A percentile compares a stretch with the other conserved stretches of the same genome.
Evolutionary conservation across 108 stramenopile genomes (phyloP).

Genomic region (Conticribra weissflogii): DNA sequence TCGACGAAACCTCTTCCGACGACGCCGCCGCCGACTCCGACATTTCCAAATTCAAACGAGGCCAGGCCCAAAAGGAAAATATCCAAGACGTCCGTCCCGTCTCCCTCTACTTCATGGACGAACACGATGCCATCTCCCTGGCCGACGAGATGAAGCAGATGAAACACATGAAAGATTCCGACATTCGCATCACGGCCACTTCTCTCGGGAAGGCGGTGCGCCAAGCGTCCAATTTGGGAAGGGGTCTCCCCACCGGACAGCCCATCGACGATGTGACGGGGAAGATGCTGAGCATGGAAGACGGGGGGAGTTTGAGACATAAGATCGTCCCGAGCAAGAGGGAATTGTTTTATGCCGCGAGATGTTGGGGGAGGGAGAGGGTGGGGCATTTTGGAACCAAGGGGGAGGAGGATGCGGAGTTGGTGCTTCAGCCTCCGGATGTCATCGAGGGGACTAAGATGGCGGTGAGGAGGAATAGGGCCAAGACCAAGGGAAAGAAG

Average conservation of each 20-base stretch:
- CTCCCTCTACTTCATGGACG: slow-evolving; percentile 80
- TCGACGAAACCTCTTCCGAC: neutral
- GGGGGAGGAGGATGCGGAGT: slow-evolving; percentile 55
- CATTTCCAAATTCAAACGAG: slow-evolving; percentile 38
- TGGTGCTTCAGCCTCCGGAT: slow-evolving; percentile 50
- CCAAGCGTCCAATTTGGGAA: slow-evolving; percentile 65
- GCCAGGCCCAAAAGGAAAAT: slow-evolving; percentile 60
- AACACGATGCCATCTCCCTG: slow-evolving; percentile 71
- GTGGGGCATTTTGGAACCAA: slow-evolving; percentile 67
- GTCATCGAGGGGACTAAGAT: slow-evolving; percentile 64
- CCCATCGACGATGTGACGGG: slow-evolving; percentile 68
- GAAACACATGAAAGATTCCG: slow-evolving; percentile 69
- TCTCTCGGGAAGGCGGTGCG: slow-evolving; percentile 77
- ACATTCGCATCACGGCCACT: slow-evolving; percentile 69
- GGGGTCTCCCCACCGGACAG: slow-evolving; percentile 73
- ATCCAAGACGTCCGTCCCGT: slow-evolving; percentile 64
- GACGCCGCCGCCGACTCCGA: slow-evolving; percentile 38
- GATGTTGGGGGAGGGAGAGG: slow-evolving; percentile 78
- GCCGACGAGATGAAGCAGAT: slow-evolving; percentile 85
- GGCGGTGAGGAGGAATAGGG: slow-evolving; percentile 45
- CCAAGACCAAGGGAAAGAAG: slow-evolving; percentile 24
- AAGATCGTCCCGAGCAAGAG: slow-evolving; percentile 84
- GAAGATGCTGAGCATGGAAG: slow-evolving; percentile 52
- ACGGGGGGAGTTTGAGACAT: slow-evolving; percentile 80
- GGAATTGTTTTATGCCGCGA: slow-evolving; percentile 82